Evolutionary conservation across 2,329 filamentous ascomycete genomes (phyloP), one percentile per base, ranked within the genome.

Genomic region (Ceratocystis huliohia): DNA sequence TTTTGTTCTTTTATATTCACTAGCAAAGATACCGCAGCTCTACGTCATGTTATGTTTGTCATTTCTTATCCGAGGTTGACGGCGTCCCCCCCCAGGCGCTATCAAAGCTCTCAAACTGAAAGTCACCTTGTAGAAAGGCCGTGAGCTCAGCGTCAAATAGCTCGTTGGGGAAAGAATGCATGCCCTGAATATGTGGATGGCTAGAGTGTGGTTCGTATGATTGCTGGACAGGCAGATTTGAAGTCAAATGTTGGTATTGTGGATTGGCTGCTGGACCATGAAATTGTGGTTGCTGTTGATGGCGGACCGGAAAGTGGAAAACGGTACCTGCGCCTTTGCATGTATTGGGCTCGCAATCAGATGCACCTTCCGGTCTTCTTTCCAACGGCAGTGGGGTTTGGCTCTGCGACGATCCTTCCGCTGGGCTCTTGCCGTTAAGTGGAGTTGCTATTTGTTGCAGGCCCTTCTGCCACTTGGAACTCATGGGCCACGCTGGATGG

Each of bases 401-500:
- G 41, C 6, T 28, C 41, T 48, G 10, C 13, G 20, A 10, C 41
- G 2, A 20, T 3, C 15, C 30, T 15, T 67, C 65, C 5, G 33
- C 63, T 2, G 62, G 59, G 46, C 65, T 70, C 2, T 66, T 41
- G 1, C 67, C 69, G 2, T 68, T 64, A 10, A 68, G 46, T 5
- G 70, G 70, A 20, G 69, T 70, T 17, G 70, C 67, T 20, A 70
- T 70, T 37, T 69, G 66, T 61, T 70, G 70, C 30, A 71, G 37
- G 4, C 70, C 69, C 44, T 64, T 69, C 48, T 69, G 69, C 71
- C 70, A 71, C 41, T 67, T 68, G 5, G 66, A 66, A 61, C 70
- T 71, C 13, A 70, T 70, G 3, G 70, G 72, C 72, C 72, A 73
- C 1, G 72, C 70, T 30, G 69, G 67, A 56, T 73, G 70, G 3